A percentile compares a stretch with the other conserved stretches of the same genome.
phyloP scores from a whole-genome alignment of 139 green algal genomes.

The Picochlorum sp. region DNA sequence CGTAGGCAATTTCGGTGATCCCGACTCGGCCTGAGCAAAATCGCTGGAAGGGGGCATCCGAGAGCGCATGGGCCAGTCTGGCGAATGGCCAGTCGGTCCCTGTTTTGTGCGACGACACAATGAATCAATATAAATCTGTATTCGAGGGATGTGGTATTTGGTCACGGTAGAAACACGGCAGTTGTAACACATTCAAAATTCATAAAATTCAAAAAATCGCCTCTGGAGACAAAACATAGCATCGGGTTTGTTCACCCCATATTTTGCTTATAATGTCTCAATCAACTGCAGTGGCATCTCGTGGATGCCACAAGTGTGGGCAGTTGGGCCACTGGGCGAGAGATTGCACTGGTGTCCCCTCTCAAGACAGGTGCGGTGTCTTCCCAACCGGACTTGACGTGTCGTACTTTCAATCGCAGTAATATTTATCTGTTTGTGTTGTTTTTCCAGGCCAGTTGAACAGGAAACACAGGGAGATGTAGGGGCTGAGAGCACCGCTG shows the following conservation, averaged over 20 bases:
- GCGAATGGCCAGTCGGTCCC: too few relatives aligned
- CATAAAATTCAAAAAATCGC: too few relatives aligned
- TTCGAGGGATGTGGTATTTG: too few relatives aligned
- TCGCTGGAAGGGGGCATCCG: too few relatives aligned
- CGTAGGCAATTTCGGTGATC: too few relatives aligned
- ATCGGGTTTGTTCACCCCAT: not conserved
- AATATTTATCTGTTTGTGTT: not conserved
- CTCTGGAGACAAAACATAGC: not conserved
- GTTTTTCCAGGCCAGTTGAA: not conserved
- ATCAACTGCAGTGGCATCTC: not conserved
- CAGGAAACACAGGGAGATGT: not conserved
- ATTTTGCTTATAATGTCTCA: not conserved
- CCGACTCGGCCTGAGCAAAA: too few relatives aligned
- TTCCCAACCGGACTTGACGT: not conserved
- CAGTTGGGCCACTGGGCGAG: conserved; percentile 37
- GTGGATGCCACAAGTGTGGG: conserved; percentile 41
- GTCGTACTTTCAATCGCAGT: not conserved
- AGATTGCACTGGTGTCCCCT: conserved; percentile 31
- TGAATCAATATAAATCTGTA: too few relatives aligned
- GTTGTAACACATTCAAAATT: too few relatives aligned
- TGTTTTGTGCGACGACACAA: too few relatives aligned
- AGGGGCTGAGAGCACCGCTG: not conserved
- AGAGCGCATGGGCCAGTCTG: too few relatives aligned
- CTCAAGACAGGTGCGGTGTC: conserved; percentile 12
- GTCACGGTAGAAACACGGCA: too few relatives aligned